Conservation (phyloP, 1,139 yeast species). For the Sugiyamaella sp. region DNA sequence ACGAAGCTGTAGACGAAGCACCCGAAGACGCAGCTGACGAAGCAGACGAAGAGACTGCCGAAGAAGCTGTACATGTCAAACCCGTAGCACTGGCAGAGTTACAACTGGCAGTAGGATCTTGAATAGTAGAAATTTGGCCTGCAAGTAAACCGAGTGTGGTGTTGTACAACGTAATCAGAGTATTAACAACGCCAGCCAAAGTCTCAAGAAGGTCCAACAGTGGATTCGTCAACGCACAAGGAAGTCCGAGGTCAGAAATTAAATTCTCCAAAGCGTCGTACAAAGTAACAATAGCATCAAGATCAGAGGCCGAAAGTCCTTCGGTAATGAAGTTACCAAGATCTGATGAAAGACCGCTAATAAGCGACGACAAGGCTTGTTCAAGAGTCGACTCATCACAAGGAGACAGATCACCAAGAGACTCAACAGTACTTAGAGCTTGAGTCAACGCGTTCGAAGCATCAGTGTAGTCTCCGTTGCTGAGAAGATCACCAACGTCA, state of each 20-base stretch:
- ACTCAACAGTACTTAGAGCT: background rate
- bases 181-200: background rate
- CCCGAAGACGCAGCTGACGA: no score
- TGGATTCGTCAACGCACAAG: background rate
- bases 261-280: conserved; percentile 6
- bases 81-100: background rate
- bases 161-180: background rate
- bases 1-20: no score
- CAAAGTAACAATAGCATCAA: conserved; percentile 4
- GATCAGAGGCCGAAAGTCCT: background rate
- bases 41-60: no score
- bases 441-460: background rate
- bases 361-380: background rate
- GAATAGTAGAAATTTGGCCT: background rate
- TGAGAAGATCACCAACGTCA: background rate
- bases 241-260: conserved; percentile 2
- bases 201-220: conserved; percentile 2
- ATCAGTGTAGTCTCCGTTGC: background rate
- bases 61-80: background rate
- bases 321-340: background rate
- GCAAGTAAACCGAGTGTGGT: conserved; percentile 1
- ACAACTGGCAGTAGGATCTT: background rate
- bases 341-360: background rate
- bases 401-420: background rate
- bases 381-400: background rate